Percentiles rank a stretch among this genome's conserved stretches.
phyloP scores from a whole-genome alignment of 2,329 filamentous ascomycete species.

The Aspergillus quadricinctus region DNA sequence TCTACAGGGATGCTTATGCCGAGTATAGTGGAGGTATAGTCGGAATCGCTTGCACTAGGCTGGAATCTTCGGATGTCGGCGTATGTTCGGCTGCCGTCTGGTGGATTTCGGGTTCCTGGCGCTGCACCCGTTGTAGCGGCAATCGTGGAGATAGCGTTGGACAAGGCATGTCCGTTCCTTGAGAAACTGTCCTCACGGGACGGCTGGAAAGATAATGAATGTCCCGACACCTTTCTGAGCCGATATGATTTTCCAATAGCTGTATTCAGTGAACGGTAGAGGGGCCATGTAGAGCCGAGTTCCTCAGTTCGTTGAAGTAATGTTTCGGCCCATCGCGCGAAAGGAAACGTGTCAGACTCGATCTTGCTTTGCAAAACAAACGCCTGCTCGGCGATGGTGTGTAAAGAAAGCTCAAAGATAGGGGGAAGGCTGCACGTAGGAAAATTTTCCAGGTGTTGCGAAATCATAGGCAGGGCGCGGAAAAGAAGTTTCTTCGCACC shows the following conservation, averaged over 20 bases:
- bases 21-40: conserved; percentile 26
- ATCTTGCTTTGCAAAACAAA: conserved; percentile 24
- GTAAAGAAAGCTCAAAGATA: conserved; percentile 34
- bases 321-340: conserved; percentile 31
- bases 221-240: conserved; percentile 12
- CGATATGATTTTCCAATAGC: conserved; percentile 27
- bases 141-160: conserved; percentile 1
- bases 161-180: neutral
- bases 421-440: conserved; percentile 33
- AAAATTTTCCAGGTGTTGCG: conserved; percentile 37
- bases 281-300: conserved; percentile 30
- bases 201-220: conserved; percentile 6
- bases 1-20: conserved; percentile 32
- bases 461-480: conserved; percentile 30
- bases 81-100: conserved; percentile 9
- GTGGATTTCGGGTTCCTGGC: conserved; percentile 3
- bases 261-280: conserved; percentile 28
- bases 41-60: conserved; percentile 13
- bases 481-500: conserved; percentile 36
- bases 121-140: conserved; percentile 3
- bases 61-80: conserved; percentile 7
- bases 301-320: conserved; percentile 25
- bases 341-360: conserved; percentile 31
- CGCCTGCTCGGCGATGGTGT: conserved; percentile 34
- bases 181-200: conserved; percentile 2